These are phyloP conservation scores for Euphrasia confusa DNA, from an alignment of 257 asterid genomes.

Conservation along the genomic window DNA sequence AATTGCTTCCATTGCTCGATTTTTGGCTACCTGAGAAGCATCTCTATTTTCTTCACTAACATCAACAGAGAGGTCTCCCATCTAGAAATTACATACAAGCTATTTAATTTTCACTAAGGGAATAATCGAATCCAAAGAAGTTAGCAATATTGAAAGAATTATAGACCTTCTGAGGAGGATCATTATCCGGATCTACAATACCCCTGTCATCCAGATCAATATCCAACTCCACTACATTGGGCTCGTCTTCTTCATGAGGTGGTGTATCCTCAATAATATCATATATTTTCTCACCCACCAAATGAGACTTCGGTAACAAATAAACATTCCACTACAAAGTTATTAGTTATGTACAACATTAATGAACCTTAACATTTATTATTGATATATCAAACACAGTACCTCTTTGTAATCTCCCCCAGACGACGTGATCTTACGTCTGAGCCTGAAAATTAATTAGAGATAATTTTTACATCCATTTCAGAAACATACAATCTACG, in stretches of 20 bases:
- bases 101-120: neutral
- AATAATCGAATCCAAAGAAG: neutral
- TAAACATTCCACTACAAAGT: neutral
- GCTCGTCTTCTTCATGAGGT: slow-evolving; percentile 68
- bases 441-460: slow-evolving; percentile 47
- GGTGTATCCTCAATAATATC: slow-evolving; percentile 41
- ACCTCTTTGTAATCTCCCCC: slow-evolving; percentile 47
- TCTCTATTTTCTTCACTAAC: slow-evolving; percentile 87
- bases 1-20: slow-evolving; percentile 86
- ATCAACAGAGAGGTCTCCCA: slow-evolving; percentile 87
- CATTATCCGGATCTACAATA: slow-evolving; percentile 84
- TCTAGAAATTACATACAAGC: slow-evolving; percentile 40
- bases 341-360: no score
- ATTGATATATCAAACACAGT: no score
- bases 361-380: no score
- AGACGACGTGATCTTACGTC: slow-evolving; percentile 70
- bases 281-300: slow-evolving; percentile 53
- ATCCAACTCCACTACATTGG: slow-evolving; percentile 90
- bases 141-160: neutral
- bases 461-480: neutral
- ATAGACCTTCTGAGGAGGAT: slow-evolving; percentile 72
- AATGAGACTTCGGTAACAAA: slow-evolving; percentile 48
- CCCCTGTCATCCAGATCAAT: slow-evolving; percentile 79
- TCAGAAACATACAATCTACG: neutral
- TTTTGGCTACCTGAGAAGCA: slow-evolving; percentile 89